phyloP scores from a whole-genome alignment of 1,284 basidiomycete genomes.

The Pascua sp. region DNA sequence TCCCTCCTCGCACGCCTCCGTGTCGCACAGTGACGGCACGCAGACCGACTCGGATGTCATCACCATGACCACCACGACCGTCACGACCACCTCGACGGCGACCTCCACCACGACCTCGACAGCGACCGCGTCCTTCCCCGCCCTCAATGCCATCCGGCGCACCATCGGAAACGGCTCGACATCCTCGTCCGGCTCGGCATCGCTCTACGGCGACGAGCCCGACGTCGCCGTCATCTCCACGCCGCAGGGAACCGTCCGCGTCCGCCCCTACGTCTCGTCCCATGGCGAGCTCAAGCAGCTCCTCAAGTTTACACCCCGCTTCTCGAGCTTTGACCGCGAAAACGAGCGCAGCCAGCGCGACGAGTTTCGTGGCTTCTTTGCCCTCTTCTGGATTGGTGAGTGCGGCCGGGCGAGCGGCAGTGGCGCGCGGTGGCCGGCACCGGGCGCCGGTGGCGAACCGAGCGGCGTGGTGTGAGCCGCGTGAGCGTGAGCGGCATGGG shows the following conservation, averaged over 20 bases:
- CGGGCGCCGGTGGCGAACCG: too few species aligned
- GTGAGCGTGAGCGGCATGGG: too few species aligned
- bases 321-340: constrained; percentile 75
- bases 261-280: constrained; percentile 42
- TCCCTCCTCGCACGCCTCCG: not conserved
- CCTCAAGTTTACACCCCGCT: constrained; percentile 76
- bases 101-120: constrained; percentile 1
- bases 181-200: not conserved
- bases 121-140: not conserved
- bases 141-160: not conserved
- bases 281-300: constrained; percentile 55
- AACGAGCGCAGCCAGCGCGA: constrained; percentile 71
- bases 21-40: not conserved
- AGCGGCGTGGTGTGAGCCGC: too few species aligned
- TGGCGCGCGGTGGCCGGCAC: too few species aligned
- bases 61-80: constrained; percentile 4
- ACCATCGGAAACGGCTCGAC: not conserved
- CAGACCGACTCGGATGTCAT: not conserved
- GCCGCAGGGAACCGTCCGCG: constrained; percentile 36
- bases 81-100: not conserved
- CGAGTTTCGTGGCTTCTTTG: constrained; percentile 90
- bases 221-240: constrained; percentile 37
- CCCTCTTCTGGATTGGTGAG: constrained; percentile 71
- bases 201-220: not conserved
- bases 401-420: constrained; percentile 1